A percentile compares a stretch with the other conserved stretches of the same genome.
Evolutionary conservation across 352 stramenopile species (phyloP).

Genomic region (Globisporangium radiosum): DNA sequence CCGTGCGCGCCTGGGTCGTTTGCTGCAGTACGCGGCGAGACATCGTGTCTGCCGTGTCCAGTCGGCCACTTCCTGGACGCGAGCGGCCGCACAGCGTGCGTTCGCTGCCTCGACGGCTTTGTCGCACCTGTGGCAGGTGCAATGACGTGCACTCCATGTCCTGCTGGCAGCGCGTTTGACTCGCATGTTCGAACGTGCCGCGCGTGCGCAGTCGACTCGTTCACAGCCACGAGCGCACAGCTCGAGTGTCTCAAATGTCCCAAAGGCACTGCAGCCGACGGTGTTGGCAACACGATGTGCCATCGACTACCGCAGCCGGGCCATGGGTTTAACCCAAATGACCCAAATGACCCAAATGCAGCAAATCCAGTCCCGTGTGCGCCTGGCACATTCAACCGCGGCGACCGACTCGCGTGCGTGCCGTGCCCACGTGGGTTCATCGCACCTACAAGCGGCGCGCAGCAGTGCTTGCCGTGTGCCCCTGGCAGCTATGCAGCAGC

Average conservation of each 20-base stretch:
- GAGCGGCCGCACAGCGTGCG: slow-evolving; percentile 21
- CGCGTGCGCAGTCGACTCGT: slow-evolving; percentile 6
- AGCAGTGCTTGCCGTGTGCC: slow-evolving; percentile 1
- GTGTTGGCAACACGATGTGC: slow-evolving; percentile 5
- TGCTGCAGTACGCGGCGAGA: slow-evolving; percentile 25
- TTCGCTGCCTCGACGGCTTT: slow-evolving; percentile 28
- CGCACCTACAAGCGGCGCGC: not conserved
- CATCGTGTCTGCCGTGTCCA: slow-evolving; percentile 40
- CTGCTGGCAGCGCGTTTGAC: slow-evolving; percentile 34
- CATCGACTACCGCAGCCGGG: not conserved
- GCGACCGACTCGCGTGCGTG: slow-evolving; percentile 4
- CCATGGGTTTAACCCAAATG: not conserved
- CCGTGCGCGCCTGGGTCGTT: slow-evolving; percentile 25
- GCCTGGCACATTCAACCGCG: slow-evolving; percentile 6
- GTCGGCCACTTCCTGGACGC: slow-evolving; percentile 30
- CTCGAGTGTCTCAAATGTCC: slow-evolving; percentile 5
- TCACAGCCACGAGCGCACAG: slow-evolving; percentile 8
- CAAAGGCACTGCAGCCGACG: slow-evolving; percentile 6
- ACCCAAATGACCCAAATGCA: not conserved
- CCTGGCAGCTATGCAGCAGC: slow-evolving; percentile 1
- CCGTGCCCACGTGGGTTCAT: slow-evolving; percentile 3
- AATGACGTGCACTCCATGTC: slow-evolving; percentile 29
- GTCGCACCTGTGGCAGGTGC: slow-evolving; percentile 30
- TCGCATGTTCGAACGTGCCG: not conserved
- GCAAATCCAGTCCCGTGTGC: not conserved